Percentiles rank a stretch among this genome's conserved stretches.
Evolutionary conservation across 139 green algal species (phyloP).

Genomic region (Deuterostichococcus epilithicus): DNA sequence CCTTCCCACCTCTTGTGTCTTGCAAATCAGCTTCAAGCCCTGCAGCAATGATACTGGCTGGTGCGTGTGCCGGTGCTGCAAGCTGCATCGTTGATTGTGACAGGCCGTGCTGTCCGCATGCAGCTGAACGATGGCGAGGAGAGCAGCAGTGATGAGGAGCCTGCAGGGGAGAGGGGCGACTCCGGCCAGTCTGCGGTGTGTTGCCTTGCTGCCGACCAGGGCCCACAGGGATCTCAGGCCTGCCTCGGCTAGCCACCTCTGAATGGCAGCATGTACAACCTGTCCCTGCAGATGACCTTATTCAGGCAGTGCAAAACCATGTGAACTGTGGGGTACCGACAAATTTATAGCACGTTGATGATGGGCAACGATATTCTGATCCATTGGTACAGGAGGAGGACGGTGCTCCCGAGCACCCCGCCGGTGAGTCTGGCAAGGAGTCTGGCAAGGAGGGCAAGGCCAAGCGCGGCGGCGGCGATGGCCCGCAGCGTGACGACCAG

Average conservation of each 20-base stretch:
- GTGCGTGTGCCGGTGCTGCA: background rate
- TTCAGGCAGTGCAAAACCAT: too few relatives aligned
- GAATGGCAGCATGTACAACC: too few relatives aligned
- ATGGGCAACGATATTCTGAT: too few relatives aligned
- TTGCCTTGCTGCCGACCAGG: background rate
- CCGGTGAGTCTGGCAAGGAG: background rate
- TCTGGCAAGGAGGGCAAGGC: background rate
- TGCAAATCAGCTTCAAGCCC: too few relatives aligned
- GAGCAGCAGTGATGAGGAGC: background rate
- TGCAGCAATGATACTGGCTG: too few relatives aligned
- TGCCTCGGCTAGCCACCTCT: too few relatives aligned
- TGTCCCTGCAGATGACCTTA: too few relatives aligned
- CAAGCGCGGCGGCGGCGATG: background rate
- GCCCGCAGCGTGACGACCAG: too few relatives aligned
- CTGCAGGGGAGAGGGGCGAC: background rate
- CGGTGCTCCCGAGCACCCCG: background rate
- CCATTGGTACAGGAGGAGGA: background rate
- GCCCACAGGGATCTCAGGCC: conserved; percentile 5
- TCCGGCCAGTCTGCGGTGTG: background rate
- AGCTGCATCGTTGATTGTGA: background rate
- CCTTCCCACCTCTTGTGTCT: too few relatives aligned
- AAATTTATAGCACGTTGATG: too few relatives aligned
- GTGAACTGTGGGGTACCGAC: too few relatives aligned
- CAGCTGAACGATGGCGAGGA: conserved; percentile 1
- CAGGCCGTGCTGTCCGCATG: too few relatives aligned